Conservation (phyloP, 192 early-diverging fungal genomes). For the Pilobolus umbonatus region DNA sequence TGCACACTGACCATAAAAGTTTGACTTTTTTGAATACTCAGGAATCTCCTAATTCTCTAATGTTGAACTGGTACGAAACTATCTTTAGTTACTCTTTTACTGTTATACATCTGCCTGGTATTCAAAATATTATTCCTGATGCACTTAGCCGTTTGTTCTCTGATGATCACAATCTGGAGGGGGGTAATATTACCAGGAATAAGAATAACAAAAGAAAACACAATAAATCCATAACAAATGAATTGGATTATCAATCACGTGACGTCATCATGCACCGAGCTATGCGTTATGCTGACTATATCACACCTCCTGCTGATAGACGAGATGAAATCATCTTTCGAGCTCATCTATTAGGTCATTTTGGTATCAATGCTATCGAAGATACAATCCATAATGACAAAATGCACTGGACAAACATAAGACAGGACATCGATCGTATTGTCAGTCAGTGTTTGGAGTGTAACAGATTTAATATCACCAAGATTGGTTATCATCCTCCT, state of each 20-base stretch:
- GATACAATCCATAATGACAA: neutral
- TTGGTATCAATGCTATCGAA: neutral
- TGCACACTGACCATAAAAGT: conserved; percentile 36
- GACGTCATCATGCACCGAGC: too few relatives aligned
- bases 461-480: neutral
- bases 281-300: neutral
- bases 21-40: conserved; percentile 29
- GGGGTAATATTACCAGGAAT: neutral
- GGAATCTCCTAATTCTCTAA: conserved; percentile 10
- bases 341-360: neutral
- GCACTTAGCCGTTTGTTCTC: conserved; percentile 18
- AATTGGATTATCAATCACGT: too few relatives aligned
- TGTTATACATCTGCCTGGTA: conserved; percentile 19
- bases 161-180: conserved; percentile 15
- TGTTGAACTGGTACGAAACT: conserved; percentile 29
- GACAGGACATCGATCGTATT: neutral
- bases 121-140: conserved; percentile 33
- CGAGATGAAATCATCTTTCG: neutral
- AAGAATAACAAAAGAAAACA: too few relatives aligned
- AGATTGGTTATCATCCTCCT: neutral
- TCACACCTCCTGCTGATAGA: neutral
- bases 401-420: neutral
- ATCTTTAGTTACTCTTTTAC: conserved; percentile 25
- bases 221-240: neutral
- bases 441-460: neutral